These are phyloP conservation scores for Coemansia sp. DNA, from an alignment of 192 early-diverging fungal species.

Conservation along the genomic window DNA sequence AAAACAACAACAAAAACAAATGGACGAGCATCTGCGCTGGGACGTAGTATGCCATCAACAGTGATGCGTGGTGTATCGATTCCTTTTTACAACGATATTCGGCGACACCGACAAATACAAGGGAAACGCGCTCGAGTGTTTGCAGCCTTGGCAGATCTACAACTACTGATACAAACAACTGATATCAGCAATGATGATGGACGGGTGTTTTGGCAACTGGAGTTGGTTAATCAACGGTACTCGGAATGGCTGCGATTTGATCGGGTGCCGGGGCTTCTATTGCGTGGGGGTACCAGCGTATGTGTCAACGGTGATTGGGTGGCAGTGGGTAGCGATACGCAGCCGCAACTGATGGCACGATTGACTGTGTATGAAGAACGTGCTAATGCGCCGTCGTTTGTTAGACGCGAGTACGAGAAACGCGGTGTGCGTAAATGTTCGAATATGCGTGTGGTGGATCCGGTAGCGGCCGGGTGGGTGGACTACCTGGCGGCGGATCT, in stretches of 20 bases:
- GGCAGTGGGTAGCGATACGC: slow-evolving; percentile 1
- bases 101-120: slow-evolving; percentile 35
- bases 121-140: slow-evolving; percentile 36
- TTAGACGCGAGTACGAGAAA: neutral
- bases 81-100: slow-evolving; percentile 21
- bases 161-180: slow-evolving; percentile 15
- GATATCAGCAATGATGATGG: slow-evolving; percentile 15
- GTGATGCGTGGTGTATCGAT: slow-evolving; percentile 38
- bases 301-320: slow-evolving; percentile 8
- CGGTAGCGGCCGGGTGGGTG: slow-evolving; percentile 32
- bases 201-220: slow-evolving; percentile 29
- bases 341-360: slow-evolving; percentile 14
- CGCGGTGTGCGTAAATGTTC: neutral
- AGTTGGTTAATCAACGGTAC: slow-evolving; percentile 29
- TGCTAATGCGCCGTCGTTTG: neutral
- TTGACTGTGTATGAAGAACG: neutral
- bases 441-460: slow-evolving; percentile 12
- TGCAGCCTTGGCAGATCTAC: slow-evolving; percentile 21
- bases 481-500: slow-evolving; percentile 43
- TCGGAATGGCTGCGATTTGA: slow-evolving; percentile 2
- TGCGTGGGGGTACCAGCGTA: slow-evolving; percentile 23
- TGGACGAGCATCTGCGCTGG: neutral
- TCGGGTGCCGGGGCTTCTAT: slow-evolving; percentile 5
- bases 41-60: slow-evolving; percentile 44
- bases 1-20: neutral